phyloP scores from a whole-genome alignment of 2,329 filamentous ascomycete genomes.

The Cordyceps cicadae region DNA sequence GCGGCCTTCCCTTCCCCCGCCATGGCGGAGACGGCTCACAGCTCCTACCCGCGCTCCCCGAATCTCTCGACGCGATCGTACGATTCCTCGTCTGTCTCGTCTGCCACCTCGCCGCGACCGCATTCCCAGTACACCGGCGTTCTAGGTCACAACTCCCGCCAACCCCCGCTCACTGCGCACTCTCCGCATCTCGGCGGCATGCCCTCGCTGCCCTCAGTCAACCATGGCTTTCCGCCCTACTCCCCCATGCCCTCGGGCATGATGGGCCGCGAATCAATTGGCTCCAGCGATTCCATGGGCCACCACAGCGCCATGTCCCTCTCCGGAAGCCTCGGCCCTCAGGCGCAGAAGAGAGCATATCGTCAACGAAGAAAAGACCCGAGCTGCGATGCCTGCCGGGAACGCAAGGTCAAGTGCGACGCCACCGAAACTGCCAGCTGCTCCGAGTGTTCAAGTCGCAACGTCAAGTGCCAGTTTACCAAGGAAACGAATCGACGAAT shows the following conservation, averaged over 20 bases:
- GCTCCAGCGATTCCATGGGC: slow-evolving; percentile 49
- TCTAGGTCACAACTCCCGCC: slow-evolving; percentile 43
- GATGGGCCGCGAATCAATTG: slow-evolving; percentile 50
- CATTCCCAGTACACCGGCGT: slow-evolving; percentile 43
- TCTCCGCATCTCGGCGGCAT: slow-evolving; percentile 43
- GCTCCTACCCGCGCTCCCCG: slow-evolving; percentile 51
- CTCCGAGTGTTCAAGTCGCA: slow-evolving; percentile 92
- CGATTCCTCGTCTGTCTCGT: slow-evolving; percentile 56
- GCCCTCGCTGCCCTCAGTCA: slow-evolving; percentile 40
- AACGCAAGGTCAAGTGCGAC: slow-evolving; percentile 82
- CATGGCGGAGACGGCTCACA: slow-evolving; percentile 50
- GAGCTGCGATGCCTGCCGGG: slow-evolving; percentile 92
- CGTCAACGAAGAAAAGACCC: slow-evolving; percentile 92
- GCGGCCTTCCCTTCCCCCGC: slow-evolving; percentile 23
- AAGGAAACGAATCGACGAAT: slow-evolving; percentile 98
- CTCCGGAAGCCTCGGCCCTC: slow-evolving; percentile 21
- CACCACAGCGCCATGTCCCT: slow-evolving; percentile 40
- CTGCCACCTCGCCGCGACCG: slow-evolving; percentile 50
- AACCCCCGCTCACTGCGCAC: slow-evolving; percentile 36
- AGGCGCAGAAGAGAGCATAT: slow-evolving; percentile 86
- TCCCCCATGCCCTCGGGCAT: slow-evolving; percentile 41
- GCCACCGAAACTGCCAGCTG: slow-evolving; percentile 94
- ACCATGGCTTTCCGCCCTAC: slow-evolving; percentile 43
- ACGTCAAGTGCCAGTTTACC: slow-evolving; percentile 96
- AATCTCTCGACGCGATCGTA: slow-evolving; percentile 54